A percentile compares a stretch with the other conserved stretches of the same genome.
Conservation (phyloP, 768 basidiomycete species). For the Hericium alpestre region DNA sequence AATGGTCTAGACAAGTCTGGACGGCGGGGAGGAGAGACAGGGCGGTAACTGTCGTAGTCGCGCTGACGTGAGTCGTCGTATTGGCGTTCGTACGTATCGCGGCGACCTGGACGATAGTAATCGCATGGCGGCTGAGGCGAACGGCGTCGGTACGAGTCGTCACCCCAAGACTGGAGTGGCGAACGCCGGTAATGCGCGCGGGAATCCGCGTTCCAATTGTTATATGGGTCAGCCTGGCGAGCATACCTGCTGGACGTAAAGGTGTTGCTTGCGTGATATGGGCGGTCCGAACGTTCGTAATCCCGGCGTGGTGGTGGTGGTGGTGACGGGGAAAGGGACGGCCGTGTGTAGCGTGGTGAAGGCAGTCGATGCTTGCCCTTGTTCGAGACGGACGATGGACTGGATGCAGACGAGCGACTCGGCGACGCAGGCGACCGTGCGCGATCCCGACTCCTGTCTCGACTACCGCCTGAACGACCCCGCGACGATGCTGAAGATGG, state of each 20-base stretch:
- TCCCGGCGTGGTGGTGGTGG: background rate
- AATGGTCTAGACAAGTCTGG: conserved; percentile 5
- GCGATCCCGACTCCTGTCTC: background rate
- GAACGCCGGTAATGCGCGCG: conserved; percentile 9
- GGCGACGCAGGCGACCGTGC: conserved; percentile 18
- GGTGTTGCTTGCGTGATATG: conserved; percentile 1
- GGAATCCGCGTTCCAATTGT: conserved; percentile 3
- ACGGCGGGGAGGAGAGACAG: conserved; percentile 8
- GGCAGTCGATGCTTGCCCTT: conserved; percentile 23
- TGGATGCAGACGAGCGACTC: conserved; percentile 18
- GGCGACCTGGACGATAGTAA: conserved; percentile 4
- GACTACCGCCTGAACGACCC: background rate
- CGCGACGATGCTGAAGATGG: background rate
- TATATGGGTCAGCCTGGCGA: conserved; percentile 3
- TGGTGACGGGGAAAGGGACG: background rate
- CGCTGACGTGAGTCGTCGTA: conserved; percentile 3
- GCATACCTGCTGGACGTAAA: background rate
- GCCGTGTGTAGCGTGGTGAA: conserved; percentile 8
- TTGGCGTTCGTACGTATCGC: conserved; percentile 7
- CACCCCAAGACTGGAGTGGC: conserved; percentile 1
- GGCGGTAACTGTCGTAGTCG: conserved; percentile 11
- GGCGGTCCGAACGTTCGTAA: background rate
- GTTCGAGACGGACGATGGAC: conserved; percentile 10
- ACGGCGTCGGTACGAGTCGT: conserved; percentile 6
- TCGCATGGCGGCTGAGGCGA: conserved; percentile 5